Percentiles rank a stretch among this genome's conserved stretches.
phyloP scores from a whole-genome alignment of 2,329 filamentous ascomycete genomes.

The Sporothrix brasiliensis region DNA sequence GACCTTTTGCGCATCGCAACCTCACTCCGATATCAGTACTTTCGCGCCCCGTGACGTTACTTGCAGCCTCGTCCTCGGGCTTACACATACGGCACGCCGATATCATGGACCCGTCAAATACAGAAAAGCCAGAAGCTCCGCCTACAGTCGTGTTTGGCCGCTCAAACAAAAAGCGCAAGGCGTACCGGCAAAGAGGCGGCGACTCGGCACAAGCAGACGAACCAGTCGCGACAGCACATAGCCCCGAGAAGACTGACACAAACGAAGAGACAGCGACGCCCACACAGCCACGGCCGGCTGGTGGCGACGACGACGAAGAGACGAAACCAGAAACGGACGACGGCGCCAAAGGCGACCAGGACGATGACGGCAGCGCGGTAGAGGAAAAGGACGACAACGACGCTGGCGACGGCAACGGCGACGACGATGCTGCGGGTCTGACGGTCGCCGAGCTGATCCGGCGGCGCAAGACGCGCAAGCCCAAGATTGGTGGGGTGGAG shows the following conservation, averaged over 20 bases:
- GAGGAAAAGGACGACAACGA: constrained; percentile 31
- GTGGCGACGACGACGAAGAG: not conserved
- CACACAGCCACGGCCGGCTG: not conserved
- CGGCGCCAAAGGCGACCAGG: constrained; percentile 27
- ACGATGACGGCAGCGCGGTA: constrained; percentile 30
- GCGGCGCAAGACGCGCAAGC: constrained; percentile 56
- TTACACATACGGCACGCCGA: not conserved
- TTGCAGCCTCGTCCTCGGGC: not conserved
- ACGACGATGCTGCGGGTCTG: constrained; percentile 39
- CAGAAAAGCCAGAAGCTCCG: constrained; percentile 34
- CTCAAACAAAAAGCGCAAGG: constrained; percentile 61
- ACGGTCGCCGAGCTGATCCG: constrained; percentile 57
- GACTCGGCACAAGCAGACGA: constrained; percentile 13
- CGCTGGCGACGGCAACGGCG: constrained; percentile 16
- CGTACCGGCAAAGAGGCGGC: constrained; percentile 55
- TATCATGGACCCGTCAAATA: constrained; percentile 21
- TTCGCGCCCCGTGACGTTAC: not conserved
- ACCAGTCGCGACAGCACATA: not conserved
- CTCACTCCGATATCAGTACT: not conserved
- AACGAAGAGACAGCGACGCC: not conserved
- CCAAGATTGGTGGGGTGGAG: constrained; percentile 58
- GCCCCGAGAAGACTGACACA: not conserved
- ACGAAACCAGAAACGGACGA: constrained; percentile 21
- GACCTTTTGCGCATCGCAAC: constrained; percentile 4
- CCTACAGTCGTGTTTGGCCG: constrained; percentile 56